Base-by-base conservation (phyloP, 495 filamentous ascomycete species). In the Tuber brumale region DNA sequence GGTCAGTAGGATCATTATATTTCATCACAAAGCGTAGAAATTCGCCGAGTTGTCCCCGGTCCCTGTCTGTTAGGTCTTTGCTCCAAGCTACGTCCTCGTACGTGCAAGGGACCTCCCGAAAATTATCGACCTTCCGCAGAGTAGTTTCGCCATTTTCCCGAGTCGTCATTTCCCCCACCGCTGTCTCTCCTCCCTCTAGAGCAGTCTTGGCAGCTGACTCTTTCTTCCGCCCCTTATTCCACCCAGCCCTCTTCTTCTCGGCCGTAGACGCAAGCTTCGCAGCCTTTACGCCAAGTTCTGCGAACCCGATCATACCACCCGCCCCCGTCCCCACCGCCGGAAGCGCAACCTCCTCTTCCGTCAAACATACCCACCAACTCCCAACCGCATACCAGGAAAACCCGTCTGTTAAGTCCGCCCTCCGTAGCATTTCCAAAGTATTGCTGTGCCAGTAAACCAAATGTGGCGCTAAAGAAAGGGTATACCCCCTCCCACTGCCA, bases 331-430 rank as follows among this genome's bases (percentile, higher is more conserved):
- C 74, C 23, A 75, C 42, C 27, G 77, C 76, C 21, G 80, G 72
- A 5, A 80, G 51, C n/a, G 78, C 37, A 5, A 84, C 80, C 72
- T 84, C 82, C 21, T 81, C 78, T 12, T 77, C 78, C 10, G 77
- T 83, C 46, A 77, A 57, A 82, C 91, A 91, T 48, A 97, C 89
- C 89, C 91, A 98, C 92, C 94, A 98, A 75, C 92, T 95, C 44
- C 96, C 96, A 10, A 98, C 92, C 8, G 95, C 94, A 76, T 94
- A 90, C 84, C 97, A 99, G 78, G 97, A 94, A 75, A 99, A 88
- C 84, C 97, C 93, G 45, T 89, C 89, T 77, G 96, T 92, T 73
- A 96, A 91, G 77, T 92, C 91, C 1, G 95, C 97, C 5, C 94
- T 93, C 57, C 98, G 90, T 51, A 99, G 88, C 76, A 90, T 87